A percentile compares a stretch with the other conserved stretches of the same genome.
phyloP scores from a whole-genome alignment of 202 grass and related monocot genomes.

The Zoysia matrella region DNA sequence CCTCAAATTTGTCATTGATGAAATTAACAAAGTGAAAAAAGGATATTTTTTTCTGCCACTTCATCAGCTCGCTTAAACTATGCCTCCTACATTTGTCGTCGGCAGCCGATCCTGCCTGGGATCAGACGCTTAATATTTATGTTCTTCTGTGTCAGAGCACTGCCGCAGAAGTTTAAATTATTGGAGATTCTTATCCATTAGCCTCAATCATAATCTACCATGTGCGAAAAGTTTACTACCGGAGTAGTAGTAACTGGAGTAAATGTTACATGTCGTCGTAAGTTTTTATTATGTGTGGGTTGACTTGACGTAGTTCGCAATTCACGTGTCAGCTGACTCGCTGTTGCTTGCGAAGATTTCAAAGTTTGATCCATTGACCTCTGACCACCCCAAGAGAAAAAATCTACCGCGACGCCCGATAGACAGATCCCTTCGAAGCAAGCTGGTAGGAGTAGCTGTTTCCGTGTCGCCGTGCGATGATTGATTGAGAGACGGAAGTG shows the following conservation, averaged over 20 bases:
- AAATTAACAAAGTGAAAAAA: constrained; percentile 52
- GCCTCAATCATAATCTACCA: constrained; percentile 52
- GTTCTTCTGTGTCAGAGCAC: constrained; percentile 35
- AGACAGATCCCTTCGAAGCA: constrained; percentile 6
- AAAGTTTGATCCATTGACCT: constrained; percentile 24
- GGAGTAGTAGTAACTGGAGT: not conserved
- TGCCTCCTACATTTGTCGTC: constrained; percentile 44
- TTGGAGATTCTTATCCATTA: constrained; percentile 54
- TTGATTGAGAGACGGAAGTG: constrained; percentile 23
- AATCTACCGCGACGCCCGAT: not conserved
- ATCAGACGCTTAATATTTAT: constrained; percentile 44
- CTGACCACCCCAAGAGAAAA: not conserved
- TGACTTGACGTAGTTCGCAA: not conserved
- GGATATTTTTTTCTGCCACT: constrained; percentile 24
- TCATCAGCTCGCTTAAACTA: constrained; percentile 27
- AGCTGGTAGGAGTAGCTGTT: too few species aligned
- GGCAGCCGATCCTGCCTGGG: constrained; percentile 46
- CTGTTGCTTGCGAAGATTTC: not conserved
- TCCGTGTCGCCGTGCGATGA: constrained; percentile 33
- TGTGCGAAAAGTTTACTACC: constrained; percentile 51
- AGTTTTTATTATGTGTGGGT: not conserved
- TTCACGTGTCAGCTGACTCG: not conserved
- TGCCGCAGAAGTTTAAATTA: constrained; percentile 43
- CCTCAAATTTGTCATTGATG: constrained; percentile 56
- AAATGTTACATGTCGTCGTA: not conserved